Evolutionary conservation across 495 filamentous ascomycete species (phyloP).

Genomic region (Hyaloscypha finlandica): DNA sequence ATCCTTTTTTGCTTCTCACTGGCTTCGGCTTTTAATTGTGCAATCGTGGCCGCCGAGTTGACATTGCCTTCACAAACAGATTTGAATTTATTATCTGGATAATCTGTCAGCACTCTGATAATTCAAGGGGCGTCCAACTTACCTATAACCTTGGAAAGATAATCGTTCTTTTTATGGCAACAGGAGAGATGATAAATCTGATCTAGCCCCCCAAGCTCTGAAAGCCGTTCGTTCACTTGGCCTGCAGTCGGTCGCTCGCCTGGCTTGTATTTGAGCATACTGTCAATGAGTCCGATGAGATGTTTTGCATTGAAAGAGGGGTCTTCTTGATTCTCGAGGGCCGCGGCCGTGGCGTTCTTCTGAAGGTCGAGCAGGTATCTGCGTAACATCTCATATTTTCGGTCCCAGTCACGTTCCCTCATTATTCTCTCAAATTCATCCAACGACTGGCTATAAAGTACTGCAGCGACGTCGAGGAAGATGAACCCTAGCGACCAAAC

Average conservation of each 20-base stretch:
- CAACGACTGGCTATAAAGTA: conserved; percentile 41
- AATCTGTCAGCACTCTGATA: neutral
- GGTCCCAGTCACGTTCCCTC: conserved; percentile 31
- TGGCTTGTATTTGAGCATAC: conserved; percentile 38
- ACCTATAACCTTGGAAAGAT: conserved; percentile 34
- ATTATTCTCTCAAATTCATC: conserved; percentile 41
- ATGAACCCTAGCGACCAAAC: conserved; percentile 46
- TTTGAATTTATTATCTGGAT: conserved; percentile 8
- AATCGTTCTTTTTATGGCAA: conserved; percentile 36
- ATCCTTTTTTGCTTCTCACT: conserved; percentile 33
- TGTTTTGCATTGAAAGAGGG: conserved; percentile 40
- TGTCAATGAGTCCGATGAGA: conserved; percentile 35
- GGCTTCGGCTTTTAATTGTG: conserved; percentile 21
- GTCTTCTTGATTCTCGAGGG: conserved; percentile 35
- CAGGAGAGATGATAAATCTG: conserved; percentile 45
- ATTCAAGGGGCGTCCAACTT: conserved; percentile 8
- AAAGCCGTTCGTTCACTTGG: conserved; percentile 37
- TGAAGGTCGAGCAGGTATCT: conserved; percentile 33
- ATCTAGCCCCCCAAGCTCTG: conserved; percentile 43
- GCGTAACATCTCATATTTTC: conserved; percentile 34
- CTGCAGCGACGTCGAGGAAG: conserved; percentile 46
- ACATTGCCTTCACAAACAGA: conserved; percentile 9
- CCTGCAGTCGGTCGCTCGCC: conserved; percentile 34
- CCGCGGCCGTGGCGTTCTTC: conserved; percentile 29
- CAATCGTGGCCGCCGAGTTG: neutral